Evolutionary conservation across 805 yeast genomes (phyloP).

Genomic region (Hanseniaspora singularis): DNA sequence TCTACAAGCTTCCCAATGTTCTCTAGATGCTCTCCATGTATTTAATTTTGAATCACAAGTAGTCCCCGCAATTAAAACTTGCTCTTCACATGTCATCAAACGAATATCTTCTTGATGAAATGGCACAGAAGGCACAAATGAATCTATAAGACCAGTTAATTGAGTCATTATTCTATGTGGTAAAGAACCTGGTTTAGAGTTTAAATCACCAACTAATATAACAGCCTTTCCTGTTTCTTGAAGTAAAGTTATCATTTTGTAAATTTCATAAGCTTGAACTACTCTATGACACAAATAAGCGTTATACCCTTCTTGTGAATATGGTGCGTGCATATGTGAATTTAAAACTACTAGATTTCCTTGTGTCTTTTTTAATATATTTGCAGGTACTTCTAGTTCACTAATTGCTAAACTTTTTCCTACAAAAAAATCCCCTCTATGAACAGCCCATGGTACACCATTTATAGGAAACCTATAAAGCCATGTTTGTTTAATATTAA

Average conservation of each 20-base stretch:
- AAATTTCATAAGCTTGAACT: conserved; percentile 92
- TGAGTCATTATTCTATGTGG: conserved; percentile 63
- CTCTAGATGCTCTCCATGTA: conserved; percentile 58
- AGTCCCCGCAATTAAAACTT: conserved; percentile 61
- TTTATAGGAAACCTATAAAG: conserved; percentile 79
- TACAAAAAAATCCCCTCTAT: conserved; percentile 94
- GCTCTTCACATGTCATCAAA: conserved; percentile 31
- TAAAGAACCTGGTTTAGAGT: conserved; percentile 75
- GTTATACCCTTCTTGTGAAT: conserved; percentile 69
- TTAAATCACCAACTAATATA: conserved; percentile 84
- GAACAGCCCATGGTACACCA: conserved; percentile 88
- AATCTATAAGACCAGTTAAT: conserved; percentile 60
- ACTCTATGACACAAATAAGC: conserved; percentile 83
- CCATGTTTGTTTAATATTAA: conserved; percentile 71
- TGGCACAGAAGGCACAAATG: no score
- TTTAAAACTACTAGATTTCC: conserved; percentile 57
- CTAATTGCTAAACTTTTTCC: conserved; percentile 83
- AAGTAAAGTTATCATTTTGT: conserved; percentile 44
- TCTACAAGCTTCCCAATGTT: conserved; percentile 64
- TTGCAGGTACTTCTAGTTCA: conserved; percentile 45
- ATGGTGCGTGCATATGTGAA: conserved; percentile 97
- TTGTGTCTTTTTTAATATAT: no score
- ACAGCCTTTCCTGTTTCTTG: conserved; percentile 74
- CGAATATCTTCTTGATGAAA: conserved; percentile 26
- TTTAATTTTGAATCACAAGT: conserved; percentile 83